Percentiles rank a stretch among this genome's conserved stretches.
Conservation (phyloP, 73 alveolate genomes). For the Tetrahymena borealis region DNA sequence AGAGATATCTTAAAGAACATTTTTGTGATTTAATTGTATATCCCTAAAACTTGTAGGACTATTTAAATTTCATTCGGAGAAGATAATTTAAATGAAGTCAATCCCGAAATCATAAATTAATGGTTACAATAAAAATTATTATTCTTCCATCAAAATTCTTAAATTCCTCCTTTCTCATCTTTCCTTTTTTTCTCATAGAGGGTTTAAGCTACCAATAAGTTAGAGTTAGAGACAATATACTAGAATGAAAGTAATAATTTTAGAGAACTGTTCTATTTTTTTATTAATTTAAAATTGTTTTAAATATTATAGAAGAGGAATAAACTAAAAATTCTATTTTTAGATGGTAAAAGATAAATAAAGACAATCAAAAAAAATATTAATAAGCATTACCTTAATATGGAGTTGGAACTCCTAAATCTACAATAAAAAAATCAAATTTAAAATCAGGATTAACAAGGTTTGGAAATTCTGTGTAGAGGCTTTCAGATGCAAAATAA, state of each 20-base stretch:
- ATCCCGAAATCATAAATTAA: not conserved
- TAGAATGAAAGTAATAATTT: not conserved
- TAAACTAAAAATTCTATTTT: not conserved
- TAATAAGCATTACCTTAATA: not conserved
- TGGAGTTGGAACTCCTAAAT: not conserved
- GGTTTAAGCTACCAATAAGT: not conserved
- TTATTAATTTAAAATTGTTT: not conserved
- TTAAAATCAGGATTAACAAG: not conserved
- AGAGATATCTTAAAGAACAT: not conserved
- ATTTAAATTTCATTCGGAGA: not conserved
- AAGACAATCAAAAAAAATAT: not conserved
- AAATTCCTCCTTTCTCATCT: not conserved
- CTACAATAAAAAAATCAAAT: not conserved
- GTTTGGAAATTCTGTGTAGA: not conserved
- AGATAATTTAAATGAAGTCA: not conserved
- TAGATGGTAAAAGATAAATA: not conserved
- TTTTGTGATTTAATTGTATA: not conserved
- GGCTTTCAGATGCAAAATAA: not conserved
- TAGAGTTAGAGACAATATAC: not conserved
- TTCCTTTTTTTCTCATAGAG: not conserved
- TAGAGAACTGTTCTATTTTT: not conserved
- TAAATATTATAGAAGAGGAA: not conserved
- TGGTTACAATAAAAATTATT: not conserved
- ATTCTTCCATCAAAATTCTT: not conserved
- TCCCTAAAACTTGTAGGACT: not conserved